A percentile compares a stretch with the other conserved stretches of the same genome.
phyloP scores from a whole-genome alignment of 495 filamentous ascomycete genomes.

The Ascobolus immersus region DNA sequence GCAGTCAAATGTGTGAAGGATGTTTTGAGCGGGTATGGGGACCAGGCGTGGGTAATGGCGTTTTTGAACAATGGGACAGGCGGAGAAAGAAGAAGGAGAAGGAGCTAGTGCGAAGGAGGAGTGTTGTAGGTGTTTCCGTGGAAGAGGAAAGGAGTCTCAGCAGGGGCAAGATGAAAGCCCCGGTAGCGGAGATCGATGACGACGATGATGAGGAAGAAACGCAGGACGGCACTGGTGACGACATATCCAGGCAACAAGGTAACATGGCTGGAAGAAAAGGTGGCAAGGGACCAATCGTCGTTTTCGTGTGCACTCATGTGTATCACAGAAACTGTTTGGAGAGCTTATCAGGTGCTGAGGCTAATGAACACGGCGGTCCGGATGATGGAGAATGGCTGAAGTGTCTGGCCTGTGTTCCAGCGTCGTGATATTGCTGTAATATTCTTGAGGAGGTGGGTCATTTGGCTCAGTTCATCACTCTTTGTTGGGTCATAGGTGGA shows the following conservation, averaged over 20 bases:
- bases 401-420: too few species aligned
- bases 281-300: conserved; percentile 19
- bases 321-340: conserved; percentile 37
- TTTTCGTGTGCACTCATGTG: conserved; percentile 36
- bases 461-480: too few species aligned
- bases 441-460: too few species aligned
- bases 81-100: conserved; percentile 24
- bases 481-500: too few species aligned
- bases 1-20: conserved; percentile 61
- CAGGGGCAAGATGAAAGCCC: conserved; percentile 12
- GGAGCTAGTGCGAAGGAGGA: conserved; percentile 9
- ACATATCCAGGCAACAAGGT: conserved; percentile 4
- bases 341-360: too few species aligned
- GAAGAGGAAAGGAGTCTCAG: conserved; percentile 6
- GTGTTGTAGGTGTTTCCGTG: conserved; percentile 10
- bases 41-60: conserved; percentile 47
- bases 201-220: conserved; percentile 18
- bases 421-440: too few species aligned
- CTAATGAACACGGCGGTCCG: too few species aligned
- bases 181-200: conserved; percentile 9
- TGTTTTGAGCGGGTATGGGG: conserved; percentile 75
- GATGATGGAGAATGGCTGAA: too few species aligned
- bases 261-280: conserved; percentile 1
- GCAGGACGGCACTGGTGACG: conserved; percentile 8
- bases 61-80: conserved; percentile 61